Evolutionary conservation across 75 land plant species (phyloP), one percentile per base, ranked within the genome.

Genomic region (Ceratopteris richardii): DNA sequence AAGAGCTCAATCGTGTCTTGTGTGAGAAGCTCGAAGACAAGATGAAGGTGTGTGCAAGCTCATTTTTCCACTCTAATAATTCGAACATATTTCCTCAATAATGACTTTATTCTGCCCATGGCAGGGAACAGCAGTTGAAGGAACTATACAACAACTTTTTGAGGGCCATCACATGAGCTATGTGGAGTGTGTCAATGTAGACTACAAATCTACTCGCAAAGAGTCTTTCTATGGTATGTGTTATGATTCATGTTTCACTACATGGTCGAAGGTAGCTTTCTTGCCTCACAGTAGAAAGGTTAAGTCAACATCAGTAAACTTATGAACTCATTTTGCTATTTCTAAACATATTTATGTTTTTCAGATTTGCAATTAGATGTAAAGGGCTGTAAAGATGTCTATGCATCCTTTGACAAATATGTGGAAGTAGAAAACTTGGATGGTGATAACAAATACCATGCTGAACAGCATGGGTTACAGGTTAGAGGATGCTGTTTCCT

Each of bases 391-490:
- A 63, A 63, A 36, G 84, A 83, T 69, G 84, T 83, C 11, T 83
- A 83, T 76, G 83, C 76, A 22, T 83, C 86, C 10, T 77, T 83
- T 69, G 86, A 83, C 69, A 83, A 83, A 54, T 83, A 80, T 61
- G 80, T 83, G 44, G 80, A 76, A 56, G 80, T 69, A 29, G 86
- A 82, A 57, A 65, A 64, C 23, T 75, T 82, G 61, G 86, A 82
- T 29, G 86, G 83, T n/a, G 86, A 82, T 39, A 82, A 82, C 51
- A 82, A 82, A 60, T 82, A 82, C 64, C 86, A 82, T 55, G 86
- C 86, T 19, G 83, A 82, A 52, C 75, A 82, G 21, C 47, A 67
- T 72, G 86, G 86, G 18, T 59, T 82, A 48, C 86, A 82, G 85
- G 85, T 80, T 22, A 36, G 26, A 7, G 24, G 11, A 33, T 9